Percentiles rank a stretch among this genome's conserved stretches.
Conservation (phyloP, 78 protist genomes). For the Neovahlkampfia damariscottae region DNA sequence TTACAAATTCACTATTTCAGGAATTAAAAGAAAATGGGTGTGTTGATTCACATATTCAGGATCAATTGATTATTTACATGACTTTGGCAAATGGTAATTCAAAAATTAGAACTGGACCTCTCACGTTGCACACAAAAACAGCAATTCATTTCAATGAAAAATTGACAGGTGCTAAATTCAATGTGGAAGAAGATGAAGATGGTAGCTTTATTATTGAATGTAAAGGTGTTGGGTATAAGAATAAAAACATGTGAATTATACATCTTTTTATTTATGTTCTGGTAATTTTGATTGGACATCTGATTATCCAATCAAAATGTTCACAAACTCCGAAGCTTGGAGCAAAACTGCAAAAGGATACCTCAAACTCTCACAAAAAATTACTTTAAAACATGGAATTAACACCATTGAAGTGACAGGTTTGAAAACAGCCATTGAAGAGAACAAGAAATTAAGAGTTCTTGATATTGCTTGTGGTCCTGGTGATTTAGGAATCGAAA, state of each 20-base stretch:
- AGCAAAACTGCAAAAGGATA: too few species aligned
- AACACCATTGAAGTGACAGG: too few species aligned
- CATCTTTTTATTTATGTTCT: neutral
- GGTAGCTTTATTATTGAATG: neutral
- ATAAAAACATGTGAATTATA: neutral
- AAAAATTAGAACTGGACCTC: slow-evolving; percentile 5
- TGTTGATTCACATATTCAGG: slow-evolving; percentile 12
- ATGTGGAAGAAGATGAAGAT: neutral
- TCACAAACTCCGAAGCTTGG: too few species aligned
- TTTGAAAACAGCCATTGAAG: too few species aligned
- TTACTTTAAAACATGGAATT: too few species aligned
- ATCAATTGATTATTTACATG: slow-evolving; percentile 26
- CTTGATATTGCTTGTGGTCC: too few species aligned
- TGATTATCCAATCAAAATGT: too few species aligned
- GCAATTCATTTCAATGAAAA: slow-evolving; percentile 7
- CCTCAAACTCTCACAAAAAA: too few species aligned
- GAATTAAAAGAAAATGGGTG: neutral
- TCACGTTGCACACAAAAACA: slow-evolving; percentile 20
- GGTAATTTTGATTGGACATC: too few species aligned
- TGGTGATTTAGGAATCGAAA: too few species aligned
- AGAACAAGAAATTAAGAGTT: too few species aligned
- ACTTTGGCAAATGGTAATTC: slow-evolving; percentile 13
- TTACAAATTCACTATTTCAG: neutral
- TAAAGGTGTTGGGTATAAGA: neutral
- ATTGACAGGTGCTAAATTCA: neutral